These are phyloP conservation scores for Fagus crenata DNA, from an alignment of 306 rosid species.

Conservation along the genomic window DNA sequence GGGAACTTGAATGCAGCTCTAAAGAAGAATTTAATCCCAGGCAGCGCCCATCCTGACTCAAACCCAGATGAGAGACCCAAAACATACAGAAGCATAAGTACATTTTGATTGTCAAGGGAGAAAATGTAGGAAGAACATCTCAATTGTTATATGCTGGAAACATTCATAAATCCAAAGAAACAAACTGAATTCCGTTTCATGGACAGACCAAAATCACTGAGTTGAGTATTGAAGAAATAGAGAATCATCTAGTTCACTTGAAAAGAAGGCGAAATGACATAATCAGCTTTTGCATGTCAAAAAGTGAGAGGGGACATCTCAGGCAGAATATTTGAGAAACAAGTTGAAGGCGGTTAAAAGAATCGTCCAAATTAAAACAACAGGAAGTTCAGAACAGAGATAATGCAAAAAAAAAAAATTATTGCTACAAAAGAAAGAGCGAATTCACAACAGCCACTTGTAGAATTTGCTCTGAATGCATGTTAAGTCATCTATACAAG, in stretches of 20 bases:
- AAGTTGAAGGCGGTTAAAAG: background rate
- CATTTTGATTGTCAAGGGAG: background rate
- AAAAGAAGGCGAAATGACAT: background rate
- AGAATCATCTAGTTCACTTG: background rate
- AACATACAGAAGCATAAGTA: conserved; percentile 9
- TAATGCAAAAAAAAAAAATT: background rate
- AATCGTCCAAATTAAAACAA: background rate
- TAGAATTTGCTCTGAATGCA: background rate
- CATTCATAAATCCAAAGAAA: background rate
- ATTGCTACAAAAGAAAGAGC: background rate
- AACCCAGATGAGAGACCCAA: conserved; percentile 29
- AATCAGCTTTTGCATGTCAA: background rate
- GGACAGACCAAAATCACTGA: background rate
- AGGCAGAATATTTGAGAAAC: background rate
- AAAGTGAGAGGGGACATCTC: background rate
- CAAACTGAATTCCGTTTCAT: background rate
- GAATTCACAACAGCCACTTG: background rate
- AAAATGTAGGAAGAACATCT: too few species aligned
- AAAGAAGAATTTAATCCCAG: conserved; percentile 60
- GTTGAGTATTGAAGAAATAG: background rate
- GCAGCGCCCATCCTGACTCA: conserved; percentile 60
- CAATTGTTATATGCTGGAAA: too few species aligned
- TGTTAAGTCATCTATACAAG: background rate
- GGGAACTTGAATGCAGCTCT: conserved; percentile 49
- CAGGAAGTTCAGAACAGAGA: background rate